Percentiles rank a stretch among this genome's conserved stretches.
phyloP scores from a whole-genome alignment of 75 land plant genomes.

The Picea glauca region DNA sequence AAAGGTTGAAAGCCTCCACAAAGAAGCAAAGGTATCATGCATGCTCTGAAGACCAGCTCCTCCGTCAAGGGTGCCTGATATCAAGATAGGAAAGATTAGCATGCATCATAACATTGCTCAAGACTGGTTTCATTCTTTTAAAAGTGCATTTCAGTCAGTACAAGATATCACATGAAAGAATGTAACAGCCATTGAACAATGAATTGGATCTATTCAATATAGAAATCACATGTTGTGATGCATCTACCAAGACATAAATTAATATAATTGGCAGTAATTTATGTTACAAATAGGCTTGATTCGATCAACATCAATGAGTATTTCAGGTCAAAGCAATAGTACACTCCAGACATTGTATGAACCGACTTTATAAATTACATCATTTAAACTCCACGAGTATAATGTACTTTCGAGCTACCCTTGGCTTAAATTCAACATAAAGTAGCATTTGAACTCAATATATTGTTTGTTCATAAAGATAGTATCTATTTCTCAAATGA shows the following conservation, averaged over 20 bases:
- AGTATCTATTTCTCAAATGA: not conserved
- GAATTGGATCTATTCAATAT: not conserved
- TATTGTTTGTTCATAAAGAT: not conserved
- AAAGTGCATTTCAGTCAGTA: not conserved
- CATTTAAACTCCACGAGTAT: not conserved
- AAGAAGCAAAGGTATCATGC: conserved; percentile 91
- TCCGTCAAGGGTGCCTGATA: conserved; percentile 91
- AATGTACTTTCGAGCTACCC: not conserved
- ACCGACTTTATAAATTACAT: not conserved
- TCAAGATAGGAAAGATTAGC: conserved; percentile 2
- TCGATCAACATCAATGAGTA: not conserved
- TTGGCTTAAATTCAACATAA: conserved; percentile 1
- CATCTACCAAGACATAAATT: not conserved
- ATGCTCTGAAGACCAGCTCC: conserved; percentile 95
- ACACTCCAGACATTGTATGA: not conserved
- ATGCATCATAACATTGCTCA: conserved; percentile 2
- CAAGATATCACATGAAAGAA: not conserved
- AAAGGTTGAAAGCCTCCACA: conserved; percentile 72
- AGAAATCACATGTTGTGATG: not conserved
- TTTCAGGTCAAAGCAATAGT: not conserved
- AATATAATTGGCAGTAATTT: not conserved
- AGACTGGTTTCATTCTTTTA: not conserved
- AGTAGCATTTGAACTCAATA: not conserved
- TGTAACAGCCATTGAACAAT: not conserved
- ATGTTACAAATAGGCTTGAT: not conserved